Evolutionary conservation across 441 rosid genomes (phyloP).

Genomic region (Aquilaria agallochum): DNA sequence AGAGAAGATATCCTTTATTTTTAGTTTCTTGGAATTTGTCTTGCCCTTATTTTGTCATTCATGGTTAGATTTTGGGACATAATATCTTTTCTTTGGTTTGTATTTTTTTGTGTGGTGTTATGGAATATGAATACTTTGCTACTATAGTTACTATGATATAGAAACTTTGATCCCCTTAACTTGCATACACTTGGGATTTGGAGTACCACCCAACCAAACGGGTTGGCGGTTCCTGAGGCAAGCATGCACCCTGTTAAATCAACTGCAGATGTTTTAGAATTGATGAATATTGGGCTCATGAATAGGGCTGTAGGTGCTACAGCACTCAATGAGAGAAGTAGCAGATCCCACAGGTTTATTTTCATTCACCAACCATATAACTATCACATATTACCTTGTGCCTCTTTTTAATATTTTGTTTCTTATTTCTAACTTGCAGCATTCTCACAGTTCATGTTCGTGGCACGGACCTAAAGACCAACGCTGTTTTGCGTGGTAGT

Average conservation of each 20-base stretch:
- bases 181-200: slow-evolving; percentile 93
- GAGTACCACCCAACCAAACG: slow-evolving; percentile 72
- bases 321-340: slow-evolving; percentile 93
- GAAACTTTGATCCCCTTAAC: slow-evolving; percentile 44
- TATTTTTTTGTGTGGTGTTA: background rate
- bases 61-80: slow-evolving; percentile 5
- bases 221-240: slow-evolving; percentile 97
- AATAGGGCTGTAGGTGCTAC: slow-evolving; percentile 94
- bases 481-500: slow-evolving; percentile 65
- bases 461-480: slow-evolving; percentile 68
- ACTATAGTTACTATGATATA: background rate
- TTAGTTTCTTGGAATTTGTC: slow-evolving; percentile 8
- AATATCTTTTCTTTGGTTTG: background rate
- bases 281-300: slow-evolving; percentile 78
- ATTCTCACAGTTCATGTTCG: slow-evolving; percentile 83
- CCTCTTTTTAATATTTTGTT: slow-evolving; percentile 11
- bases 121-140: background rate
- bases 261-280: slow-evolving; percentile 72
- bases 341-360: slow-evolving; percentile 83
- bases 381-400: background rate
- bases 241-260: slow-evolving; percentile 78
- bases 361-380: slow-evolving; percentile 12
- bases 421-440: slow-evolving; percentile 37
- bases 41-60: slow-evolving; percentile 6
- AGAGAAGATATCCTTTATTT: slow-evolving; percentile 76